Evolutionary conservation across 306 rosid genomes (phyloP).

Genomic region (Begonia fuchsioides): DNA sequence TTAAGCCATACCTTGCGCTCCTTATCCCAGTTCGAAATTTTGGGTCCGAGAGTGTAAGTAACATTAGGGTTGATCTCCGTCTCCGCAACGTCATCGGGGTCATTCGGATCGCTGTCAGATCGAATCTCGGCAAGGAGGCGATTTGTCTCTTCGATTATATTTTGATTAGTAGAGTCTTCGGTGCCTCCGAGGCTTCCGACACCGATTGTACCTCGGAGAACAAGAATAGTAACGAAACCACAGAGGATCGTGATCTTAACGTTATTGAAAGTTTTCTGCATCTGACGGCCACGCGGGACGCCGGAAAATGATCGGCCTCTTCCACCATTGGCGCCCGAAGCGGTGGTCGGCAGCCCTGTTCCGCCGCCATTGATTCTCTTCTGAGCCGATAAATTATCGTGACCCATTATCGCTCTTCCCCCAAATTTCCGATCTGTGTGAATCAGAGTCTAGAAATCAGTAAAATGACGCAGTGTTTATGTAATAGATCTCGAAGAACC

Average conservation of each 20-base stretch:
- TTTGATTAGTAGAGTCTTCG: slow-evolving; percentile 57
- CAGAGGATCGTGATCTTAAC: slow-evolving; percentile 81
- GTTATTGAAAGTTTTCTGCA: slow-evolving; percentile 80
- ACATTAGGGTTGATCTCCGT: slow-evolving; percentile 35
- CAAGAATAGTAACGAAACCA: slow-evolving; percentile 92
- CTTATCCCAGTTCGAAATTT: slow-evolving; percentile 51
- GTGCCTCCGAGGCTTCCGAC: slow-evolving; percentile 55
- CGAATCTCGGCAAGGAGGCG: slow-evolving; percentile 94
- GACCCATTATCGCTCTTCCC: slow-evolving; percentile 28
- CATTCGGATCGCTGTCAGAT: slow-evolving; percentile 66
- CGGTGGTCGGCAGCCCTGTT: slow-evolving; percentile 17
- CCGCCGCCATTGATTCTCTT: slow-evolving; percentile 25
- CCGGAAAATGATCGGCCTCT: slow-evolving; percentile 7
- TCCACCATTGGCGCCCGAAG: slow-evolving; percentile 21
- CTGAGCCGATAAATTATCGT: slow-evolving; percentile 34
- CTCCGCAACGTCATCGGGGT: slow-evolving; percentile 38
- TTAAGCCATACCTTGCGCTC: slow-evolving; percentile 50
- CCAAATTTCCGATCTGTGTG: no score
- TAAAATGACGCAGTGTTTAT: no score
- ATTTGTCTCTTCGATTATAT: slow-evolving; percentile 63
- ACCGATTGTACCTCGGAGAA: slow-evolving; percentile 92
- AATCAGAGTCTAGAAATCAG: no score
- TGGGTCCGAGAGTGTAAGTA: slow-evolving; percentile 77
- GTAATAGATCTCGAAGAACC: no score
- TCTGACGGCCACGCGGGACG: slow-evolving; percentile 75